Conservation (phyloP, 2,329 filamentous ascomycete genomes). For the Phyllosticta ampelicida region DNA sequence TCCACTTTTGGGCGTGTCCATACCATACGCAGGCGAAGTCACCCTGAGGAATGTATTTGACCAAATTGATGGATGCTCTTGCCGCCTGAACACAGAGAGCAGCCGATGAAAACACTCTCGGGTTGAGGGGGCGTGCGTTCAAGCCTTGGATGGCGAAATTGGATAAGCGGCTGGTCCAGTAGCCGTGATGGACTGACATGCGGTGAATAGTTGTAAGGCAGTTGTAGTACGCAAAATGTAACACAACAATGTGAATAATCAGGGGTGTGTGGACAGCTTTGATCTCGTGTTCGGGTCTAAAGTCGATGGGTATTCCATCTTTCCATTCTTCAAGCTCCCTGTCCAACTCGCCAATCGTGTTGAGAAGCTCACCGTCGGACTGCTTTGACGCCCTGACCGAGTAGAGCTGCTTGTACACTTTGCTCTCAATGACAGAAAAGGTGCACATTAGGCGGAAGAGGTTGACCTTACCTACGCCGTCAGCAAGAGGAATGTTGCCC, state of each 20-base stretch:
- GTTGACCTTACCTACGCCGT: slow-evolving; percentile 88
- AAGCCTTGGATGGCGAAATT: slow-evolving; percentile 92
- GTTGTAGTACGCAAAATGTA: slow-evolving; percentile 97
- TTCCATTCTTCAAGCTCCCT: slow-evolving; percentile 83
- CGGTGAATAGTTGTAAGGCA: slow-evolving; percentile 95
- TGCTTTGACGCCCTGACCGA: slow-evolving; percentile 86
- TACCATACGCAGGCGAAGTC: slow-evolving; percentile 94
- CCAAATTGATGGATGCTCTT: slow-evolving; percentile 79
- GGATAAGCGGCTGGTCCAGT: slow-evolving; percentile 91
- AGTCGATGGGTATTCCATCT: slow-evolving; percentile 86
- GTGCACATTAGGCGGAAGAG: slow-evolving; percentile 88
- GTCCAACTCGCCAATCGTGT: slow-evolving; percentile 92
- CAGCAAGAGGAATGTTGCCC: slow-evolving; percentile 81
- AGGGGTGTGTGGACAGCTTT: slow-evolving; percentile 83
- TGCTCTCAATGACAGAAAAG: slow-evolving; percentile 83
- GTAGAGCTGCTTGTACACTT: slow-evolving; percentile 87
- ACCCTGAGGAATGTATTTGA: slow-evolving; percentile 93
- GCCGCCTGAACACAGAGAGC: slow-evolving; percentile 88
- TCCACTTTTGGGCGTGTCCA: no score
- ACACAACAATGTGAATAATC: slow-evolving; percentile 86
- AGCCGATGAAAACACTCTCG: slow-evolving; percentile 86
- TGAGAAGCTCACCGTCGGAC: slow-evolving; percentile 82
- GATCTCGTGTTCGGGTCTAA: slow-evolving; percentile 95
- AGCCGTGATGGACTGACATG: slow-evolving; percentile 96
- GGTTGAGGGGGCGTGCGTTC: slow-evolving; percentile 83